These are phyloP conservation scores for Hippophae tibetana DNA, from an alignment of 306 rosid genomes.

Conservation along the genomic window DNA sequence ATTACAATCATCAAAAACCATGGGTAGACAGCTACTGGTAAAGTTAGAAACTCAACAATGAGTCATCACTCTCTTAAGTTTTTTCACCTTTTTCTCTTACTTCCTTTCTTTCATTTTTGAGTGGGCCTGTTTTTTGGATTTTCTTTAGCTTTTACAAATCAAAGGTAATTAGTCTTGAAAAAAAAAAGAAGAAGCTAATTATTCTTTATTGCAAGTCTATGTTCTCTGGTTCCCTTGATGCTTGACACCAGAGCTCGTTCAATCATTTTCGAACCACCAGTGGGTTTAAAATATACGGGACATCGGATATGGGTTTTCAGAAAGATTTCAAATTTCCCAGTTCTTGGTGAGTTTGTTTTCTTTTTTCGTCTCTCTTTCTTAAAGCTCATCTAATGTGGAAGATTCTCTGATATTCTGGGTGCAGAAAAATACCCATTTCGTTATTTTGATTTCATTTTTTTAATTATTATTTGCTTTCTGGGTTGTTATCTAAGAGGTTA, in stretches of 20 bases:
- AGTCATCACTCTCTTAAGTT: not conserved
- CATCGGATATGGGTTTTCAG: constrained; percentile 23
- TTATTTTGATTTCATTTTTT: constrained; percentile 1
- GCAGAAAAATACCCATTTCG: not conserved
- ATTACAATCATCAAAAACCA: too few relatives aligned
- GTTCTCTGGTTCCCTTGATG: constrained; percentile 64
- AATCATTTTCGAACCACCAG: constrained; percentile 36
- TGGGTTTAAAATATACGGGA: constrained; percentile 24
- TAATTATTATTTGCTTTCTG: not conserved
- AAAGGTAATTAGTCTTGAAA: constrained; percentile 11
- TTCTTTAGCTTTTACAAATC: constrained; percentile 21
- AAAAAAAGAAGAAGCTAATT: constrained; percentile 8
- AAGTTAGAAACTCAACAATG: too few relatives aligned
- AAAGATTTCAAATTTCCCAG: constrained; percentile 16
- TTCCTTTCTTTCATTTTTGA: constrained; percentile 26
- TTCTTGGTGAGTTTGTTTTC: constrained; percentile 25
- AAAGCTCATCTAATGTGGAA: too few relatives aligned
- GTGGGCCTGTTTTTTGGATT: constrained; percentile 20
- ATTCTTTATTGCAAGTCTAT: constrained; percentile 37
- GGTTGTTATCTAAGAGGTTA: constrained; percentile 18
- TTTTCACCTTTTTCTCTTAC: constrained; percentile 14
- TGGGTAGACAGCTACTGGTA: too few relatives aligned
- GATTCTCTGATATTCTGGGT: constrained; percentile 5
- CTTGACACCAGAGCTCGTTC: constrained; percentile 54
- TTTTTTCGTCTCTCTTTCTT: not conserved